Base-by-base conservation (phyloP, 202 grass and related monocot species). In the Cymbopogon flexuosus region DNA sequence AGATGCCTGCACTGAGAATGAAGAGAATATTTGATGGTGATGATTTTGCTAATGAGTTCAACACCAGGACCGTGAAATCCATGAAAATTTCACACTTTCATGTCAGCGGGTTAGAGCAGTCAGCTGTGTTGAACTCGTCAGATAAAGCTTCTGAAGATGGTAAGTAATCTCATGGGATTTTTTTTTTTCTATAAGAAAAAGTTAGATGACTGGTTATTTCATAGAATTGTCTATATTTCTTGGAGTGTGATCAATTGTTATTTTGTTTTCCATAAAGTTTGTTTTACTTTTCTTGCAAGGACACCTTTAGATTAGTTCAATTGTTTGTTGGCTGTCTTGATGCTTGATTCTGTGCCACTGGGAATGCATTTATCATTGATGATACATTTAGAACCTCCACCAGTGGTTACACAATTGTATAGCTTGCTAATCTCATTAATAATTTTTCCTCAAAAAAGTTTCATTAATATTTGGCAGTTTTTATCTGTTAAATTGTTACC, bases 1-100 rank as follows among this genome's bases (percentile, higher is more conserved):
- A 88, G 78, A 91, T 93, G 91, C 88, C 91, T 72, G 83, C 83
- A 84, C 70, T 90, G 70, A 93, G 46, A 46, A 90, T 86, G 86
- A 93, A 93, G 86, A 93, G 86, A 19, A 93, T 87, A 56, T 67
- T 84, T 46, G 79, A 84, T 15, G 70, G 75, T 68, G 72, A 86
- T 47, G 75, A 62, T 76, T 73, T 86, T 79, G 65, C 70, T 51
- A 69, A 79, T 63, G 81, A 81, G 47, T 56, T 84, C 10, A 70
- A 87, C 30, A 66, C 23, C 57, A 75, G 88, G 37, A 13, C 72
- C 0, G 59, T 62, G 40, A 88, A 86, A 82, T 78, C 62, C 49
- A 35, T 83, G 47, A 84, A 88, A 84, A 59, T 79, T 24, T 76
- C 72, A 0, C 81, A 80, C 45, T 88, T 76, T 75, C 73, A 84